Conservation (phyloP, 1,139 yeast genomes). For the Candida smagusa region DNA sequence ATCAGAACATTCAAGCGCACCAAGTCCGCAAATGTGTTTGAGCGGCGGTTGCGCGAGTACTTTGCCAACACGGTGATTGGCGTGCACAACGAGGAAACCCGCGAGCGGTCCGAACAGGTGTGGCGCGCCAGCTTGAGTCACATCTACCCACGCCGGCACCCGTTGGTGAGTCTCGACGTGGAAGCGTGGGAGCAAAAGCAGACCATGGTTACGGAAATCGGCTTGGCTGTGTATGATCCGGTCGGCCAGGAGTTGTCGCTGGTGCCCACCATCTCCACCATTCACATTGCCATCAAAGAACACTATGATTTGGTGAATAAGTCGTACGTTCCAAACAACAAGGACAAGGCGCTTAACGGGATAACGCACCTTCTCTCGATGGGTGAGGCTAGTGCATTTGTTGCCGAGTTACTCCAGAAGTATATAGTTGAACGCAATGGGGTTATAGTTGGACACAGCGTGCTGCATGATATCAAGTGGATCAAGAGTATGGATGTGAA, state of each 20-base stretch:
- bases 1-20: too few relatives aligned
- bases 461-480: conserved; percentile 22
- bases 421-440: conserved; percentile 14
- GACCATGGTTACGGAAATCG: conserved; percentile 20
- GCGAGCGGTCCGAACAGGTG: not conserved
- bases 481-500: conserved; percentile 15
- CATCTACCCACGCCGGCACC: conserved; percentile 18
- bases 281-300: conserved; percentile 20
- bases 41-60: conserved; percentile 5
- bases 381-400: conserved; percentile 10
- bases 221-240: conserved; percentile 22
- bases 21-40: too few relatives aligned
- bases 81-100: not conserved
- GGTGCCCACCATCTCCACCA: conserved; percentile 15
- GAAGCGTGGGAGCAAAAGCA: conserved; percentile 22
- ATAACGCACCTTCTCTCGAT: conserved; percentile 14
- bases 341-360: conserved; percentile 18
- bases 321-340: conserved; percentile 20
- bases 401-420: conserved; percentile 12
- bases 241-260: conserved; percentile 12
- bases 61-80: conserved; percentile 5
- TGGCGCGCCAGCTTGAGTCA: conserved; percentile 12
- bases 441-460: conserved; percentile 22
- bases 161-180: conserved; percentile 22
- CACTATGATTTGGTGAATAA: conserved; percentile 14